Conservation (phyloP, 2,329 filamentous ascomycete genomes). For the Trichophyton simii region DNA sequence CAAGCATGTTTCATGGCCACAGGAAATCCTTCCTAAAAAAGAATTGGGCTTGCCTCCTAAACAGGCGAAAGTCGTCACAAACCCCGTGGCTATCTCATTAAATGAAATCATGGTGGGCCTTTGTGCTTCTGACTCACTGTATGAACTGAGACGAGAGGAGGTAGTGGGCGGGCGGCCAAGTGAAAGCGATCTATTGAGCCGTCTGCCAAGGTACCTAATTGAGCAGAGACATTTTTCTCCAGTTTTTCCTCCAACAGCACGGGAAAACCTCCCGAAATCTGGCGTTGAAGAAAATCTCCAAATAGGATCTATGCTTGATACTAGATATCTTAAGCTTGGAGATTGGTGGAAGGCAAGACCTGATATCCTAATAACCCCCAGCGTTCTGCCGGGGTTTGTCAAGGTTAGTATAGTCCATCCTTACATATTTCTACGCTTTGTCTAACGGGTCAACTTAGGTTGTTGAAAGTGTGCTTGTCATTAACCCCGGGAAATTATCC, state of each 20-base stretch:
- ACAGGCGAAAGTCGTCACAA: conserved; percentile 64
- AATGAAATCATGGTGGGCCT: conserved; percentile 79
- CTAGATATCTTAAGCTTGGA: conserved; percentile 72
- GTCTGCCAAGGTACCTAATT: conserved; percentile 65
- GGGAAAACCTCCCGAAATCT: conserved; percentile 53
- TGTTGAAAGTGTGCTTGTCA: conserved; percentile 73
- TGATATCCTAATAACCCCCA: conserved; percentile 74
- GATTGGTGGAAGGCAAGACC: conserved; percentile 81
- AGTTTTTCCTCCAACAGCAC: conserved; percentile 66
- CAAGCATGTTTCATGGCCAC: conserved; percentile 79
- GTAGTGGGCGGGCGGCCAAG: conserved; percentile 44
- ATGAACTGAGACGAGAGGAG: conserved; percentile 68
- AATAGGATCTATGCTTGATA: conserved; percentile 67
- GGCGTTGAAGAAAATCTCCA: conserved; percentile 48
- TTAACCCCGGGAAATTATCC: conserved; percentile 81
- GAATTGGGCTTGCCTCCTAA: conserved; percentile 64
- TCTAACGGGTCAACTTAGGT: conserved; percentile 44
- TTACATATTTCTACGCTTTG: not conserved
- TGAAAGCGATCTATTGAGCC: conserved; percentile 51
- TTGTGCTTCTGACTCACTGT: conserved; percentile 71
- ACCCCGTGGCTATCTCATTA: conserved; percentile 76
- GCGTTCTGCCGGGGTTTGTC: conserved; percentile 70
- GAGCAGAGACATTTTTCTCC: conserved; percentile 89
- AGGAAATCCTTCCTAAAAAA: conserved; percentile 56
- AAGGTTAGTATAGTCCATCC: conserved; percentile 46